Evolutionary conservation across 805 yeast genomes (phyloP).

Genomic region (Pichia ethanolica): DNA sequence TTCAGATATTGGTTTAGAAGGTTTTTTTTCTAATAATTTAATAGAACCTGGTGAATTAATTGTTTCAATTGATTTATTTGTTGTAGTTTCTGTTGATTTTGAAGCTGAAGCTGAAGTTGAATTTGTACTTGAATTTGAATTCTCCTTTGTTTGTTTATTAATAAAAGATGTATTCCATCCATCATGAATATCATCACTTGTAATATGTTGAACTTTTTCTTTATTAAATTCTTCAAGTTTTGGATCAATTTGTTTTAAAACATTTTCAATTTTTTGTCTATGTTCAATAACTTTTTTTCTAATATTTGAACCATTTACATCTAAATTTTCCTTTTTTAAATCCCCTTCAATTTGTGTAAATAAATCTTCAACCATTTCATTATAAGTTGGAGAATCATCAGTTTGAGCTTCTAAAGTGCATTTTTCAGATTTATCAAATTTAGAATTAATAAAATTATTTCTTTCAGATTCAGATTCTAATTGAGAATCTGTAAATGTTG

Average conservation of each 20-base stretch:
- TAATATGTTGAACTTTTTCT: slow-evolving; percentile 69
- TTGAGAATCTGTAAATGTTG: slow-evolving; percentile 33
- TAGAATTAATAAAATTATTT: slow-evolving; percentile 36
- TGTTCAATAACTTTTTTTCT: slow-evolving; percentile 48
- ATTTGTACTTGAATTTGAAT: too few species aligned
- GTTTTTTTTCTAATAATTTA: slow-evolving; percentile 11
- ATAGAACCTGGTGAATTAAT: slow-evolving; percentile 16
- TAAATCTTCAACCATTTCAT: slow-evolving; percentile 89
- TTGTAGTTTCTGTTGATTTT: not conserved
- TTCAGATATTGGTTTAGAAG: slow-evolving; percentile 28
- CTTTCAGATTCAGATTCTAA: slow-evolving; percentile 28
- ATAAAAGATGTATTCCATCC: slow-evolving; percentile 85
- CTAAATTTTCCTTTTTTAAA: slow-evolving; percentile 39
- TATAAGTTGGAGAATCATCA: slow-evolving; percentile 52
- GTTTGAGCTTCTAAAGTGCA: slow-evolving; percentile 32
- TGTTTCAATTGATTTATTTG: not conserved
- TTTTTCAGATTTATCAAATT: slow-evolving; percentile 54
- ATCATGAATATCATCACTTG: slow-evolving; percentile 85
- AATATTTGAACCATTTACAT: slow-evolving; percentile 31
- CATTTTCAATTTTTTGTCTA: slow-evolving; percentile 60
- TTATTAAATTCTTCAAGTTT: slow-evolving; percentile 60
- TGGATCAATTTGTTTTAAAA: slow-evolving; percentile 53
- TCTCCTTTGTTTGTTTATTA: slow-evolving; percentile 36
- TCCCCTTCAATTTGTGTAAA: slow-evolving; percentile 70
- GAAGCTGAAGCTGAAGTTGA: not conserved